Evolutionary conservation across 2,329 filamentous ascomycete species (phyloP).

Genomic region (Seiridium unicorne): DNA sequence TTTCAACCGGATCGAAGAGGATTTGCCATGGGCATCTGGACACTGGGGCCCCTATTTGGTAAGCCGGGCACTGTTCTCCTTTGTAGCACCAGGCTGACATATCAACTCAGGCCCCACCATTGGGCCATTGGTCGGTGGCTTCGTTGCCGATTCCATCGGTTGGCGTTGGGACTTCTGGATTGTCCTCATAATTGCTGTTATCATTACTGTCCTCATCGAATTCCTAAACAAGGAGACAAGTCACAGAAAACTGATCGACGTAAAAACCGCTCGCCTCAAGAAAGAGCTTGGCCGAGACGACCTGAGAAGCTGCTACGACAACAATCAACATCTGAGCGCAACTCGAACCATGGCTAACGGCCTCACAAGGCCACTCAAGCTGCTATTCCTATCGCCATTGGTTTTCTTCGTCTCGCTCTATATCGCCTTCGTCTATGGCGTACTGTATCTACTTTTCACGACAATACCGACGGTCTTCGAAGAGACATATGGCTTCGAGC

Average conservation of each 20-base stretch:
- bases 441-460: constrained; percentile 37
- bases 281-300: constrained; percentile 29
- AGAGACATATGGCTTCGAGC: constrained; percentile 29
- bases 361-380: constrained; percentile 41
- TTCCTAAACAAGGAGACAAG: constrained; percentile 11
- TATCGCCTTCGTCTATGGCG: constrained; percentile 32
- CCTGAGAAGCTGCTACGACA: constrained; percentile 11
- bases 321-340: constrained; percentile 3
- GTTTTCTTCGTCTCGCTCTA: constrained; percentile 43
- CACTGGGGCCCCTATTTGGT: constrained; percentile 42
- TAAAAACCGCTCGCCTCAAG: constrained; percentile 26
- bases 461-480: constrained; percentile 37
- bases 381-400: constrained; percentile 52
- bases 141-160: constrained; percentile 40
- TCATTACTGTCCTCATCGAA: constrained; percentile 8
- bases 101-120: constrained; percentile 32
- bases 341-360: constrained; percentile 1
- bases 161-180: constrained; percentile 52
- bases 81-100: not conserved
- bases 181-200: constrained; percentile 27
- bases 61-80: not conserved
- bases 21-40: constrained; percentile 44
- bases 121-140: constrained; percentile 46
- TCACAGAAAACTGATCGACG: constrained; percentile 21
- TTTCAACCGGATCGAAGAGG: constrained; percentile 43